Percentiles rank a stretch among this genome's conserved stretches.
Conservation (phyloP, 2,329 filamentous ascomycete genomes). For the Apiospora rasikravindrae region DNA sequence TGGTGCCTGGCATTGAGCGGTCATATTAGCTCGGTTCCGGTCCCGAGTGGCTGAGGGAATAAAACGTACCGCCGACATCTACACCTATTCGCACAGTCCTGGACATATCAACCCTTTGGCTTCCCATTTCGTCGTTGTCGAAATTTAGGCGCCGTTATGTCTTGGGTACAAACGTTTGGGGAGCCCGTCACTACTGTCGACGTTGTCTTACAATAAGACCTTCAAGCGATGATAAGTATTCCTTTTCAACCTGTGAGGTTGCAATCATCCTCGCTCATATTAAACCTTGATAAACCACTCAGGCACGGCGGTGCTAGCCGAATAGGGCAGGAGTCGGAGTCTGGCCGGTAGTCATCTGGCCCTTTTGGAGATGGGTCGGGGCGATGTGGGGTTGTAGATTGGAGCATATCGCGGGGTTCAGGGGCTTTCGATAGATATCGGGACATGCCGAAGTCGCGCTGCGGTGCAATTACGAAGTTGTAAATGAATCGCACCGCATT, state of each 20-base stretch:
- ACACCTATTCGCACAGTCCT: background rate
- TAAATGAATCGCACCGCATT: background rate
- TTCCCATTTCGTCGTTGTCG: background rate
- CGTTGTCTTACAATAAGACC: background rate
- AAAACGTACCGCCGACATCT: background rate
- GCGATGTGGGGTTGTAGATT: background rate
- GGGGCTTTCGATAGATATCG: background rate
- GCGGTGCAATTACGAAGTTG: background rate
- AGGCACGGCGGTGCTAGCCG: background rate
- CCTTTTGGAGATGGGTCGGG: background rate
- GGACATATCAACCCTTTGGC: background rate
- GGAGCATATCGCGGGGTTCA: slow-evolving; percentile 2
- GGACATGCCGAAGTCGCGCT: background rate
- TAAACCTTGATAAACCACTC: background rate
- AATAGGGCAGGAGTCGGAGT: background rate
- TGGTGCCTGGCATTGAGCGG: slow-evolving; percentile 46
- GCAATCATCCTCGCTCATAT: background rate
- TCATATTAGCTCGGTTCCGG: background rate
- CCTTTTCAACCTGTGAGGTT: background rate
- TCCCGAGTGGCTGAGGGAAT: background rate
- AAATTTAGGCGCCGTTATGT: too few species aligned
- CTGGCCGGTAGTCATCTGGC: background rate
- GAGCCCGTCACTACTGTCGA: too few species aligned
- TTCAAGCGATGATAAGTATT: background rate
- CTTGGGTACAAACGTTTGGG: too few species aligned